Evolutionary conservation across 352 stramenopile species (phyloP).

Genomic region (Phytophthora crassamura): DNA sequence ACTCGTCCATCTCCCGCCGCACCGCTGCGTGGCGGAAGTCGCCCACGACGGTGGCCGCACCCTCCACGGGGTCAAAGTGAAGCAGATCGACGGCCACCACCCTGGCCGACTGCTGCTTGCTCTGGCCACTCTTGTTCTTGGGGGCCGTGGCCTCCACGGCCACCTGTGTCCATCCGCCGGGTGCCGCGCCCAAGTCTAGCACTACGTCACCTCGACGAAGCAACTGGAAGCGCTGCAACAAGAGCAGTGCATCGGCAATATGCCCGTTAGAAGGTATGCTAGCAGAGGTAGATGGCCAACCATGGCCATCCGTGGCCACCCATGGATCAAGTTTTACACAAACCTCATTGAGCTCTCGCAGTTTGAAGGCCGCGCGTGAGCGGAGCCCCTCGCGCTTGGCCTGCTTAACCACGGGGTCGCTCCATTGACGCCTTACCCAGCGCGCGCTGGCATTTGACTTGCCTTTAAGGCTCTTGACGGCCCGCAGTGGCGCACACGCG

Average conservation of each 20-base stretch:
- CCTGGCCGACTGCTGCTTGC: constrained; percentile 13
- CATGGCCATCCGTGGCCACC: background rate
- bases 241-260: background rate
- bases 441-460: constrained; percentile 86
- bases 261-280: no score
- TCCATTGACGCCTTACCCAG: constrained; percentile 88
- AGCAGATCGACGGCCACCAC: constrained; percentile 85
- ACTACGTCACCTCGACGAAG: constrained; percentile 72
- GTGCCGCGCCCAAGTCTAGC: constrained; percentile 84
- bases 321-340: background rate
- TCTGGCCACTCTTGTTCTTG: constrained; percentile 27
- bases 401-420: constrained; percentile 85
- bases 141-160: constrained; percentile 61
- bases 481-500: constrained; percentile 34
- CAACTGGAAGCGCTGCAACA: constrained; percentile 45
- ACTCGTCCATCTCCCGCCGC: constrained; percentile 58
- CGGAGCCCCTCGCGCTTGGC: constrained; percentile 84
- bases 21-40: constrained; percentile 79
- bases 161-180: constrained; percentile 87
- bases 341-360: constrained; percentile 83
- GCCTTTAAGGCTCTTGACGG: constrained; percentile 80
- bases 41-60: constrained; percentile 73
- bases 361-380: constrained; percentile 83
- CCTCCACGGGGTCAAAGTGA: constrained; percentile 74
- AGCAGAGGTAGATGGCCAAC: no score